These are phyloP conservation scores for Phytophthora sansomeana DNA, from an alignment of 352 stramenopile species.

Conservation along the genomic window DNA sequence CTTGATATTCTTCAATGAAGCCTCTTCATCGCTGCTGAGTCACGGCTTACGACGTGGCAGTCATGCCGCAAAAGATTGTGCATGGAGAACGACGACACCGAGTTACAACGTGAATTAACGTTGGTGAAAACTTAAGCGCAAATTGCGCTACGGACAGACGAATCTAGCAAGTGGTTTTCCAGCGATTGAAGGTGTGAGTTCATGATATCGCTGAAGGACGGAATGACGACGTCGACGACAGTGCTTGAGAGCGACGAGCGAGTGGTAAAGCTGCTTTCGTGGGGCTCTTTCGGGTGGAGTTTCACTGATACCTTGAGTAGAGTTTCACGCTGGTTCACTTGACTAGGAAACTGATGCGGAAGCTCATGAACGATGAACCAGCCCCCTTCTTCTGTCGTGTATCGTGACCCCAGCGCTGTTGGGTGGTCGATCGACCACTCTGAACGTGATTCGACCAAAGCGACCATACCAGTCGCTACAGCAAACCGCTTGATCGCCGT, in stretches of 20 bases:
- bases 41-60: too few relatives aligned
- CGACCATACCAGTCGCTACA: constrained; percentile 10
- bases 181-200: constrained; percentile 21
- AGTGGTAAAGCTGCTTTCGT: background rate
- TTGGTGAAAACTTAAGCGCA: background rate
- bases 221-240: constrained; percentile 29
- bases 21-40: too few relatives aligned
- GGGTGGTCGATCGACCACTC: constrained; percentile 27
- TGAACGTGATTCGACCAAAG: constrained; percentile 22
- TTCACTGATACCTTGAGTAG: constrained; percentile 24
- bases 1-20: too few relatives aligned
- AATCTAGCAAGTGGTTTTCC: constrained; percentile 21
- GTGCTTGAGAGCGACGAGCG: constrained; percentile 14
- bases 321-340: constrained; percentile 6
- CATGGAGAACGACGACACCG: too few relatives aligned
- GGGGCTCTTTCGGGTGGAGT: constrained; percentile 9
- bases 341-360: background rate
- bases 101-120: background rate
- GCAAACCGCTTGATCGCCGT: constrained; percentile 22
- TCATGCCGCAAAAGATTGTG: too few relatives aligned
- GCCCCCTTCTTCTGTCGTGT: constrained; percentile 23
- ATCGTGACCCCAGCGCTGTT: background rate
- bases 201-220: constrained; percentile 23
- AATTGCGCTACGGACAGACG: background rate
- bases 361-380: constrained; percentile 22